phyloP scores from a whole-genome alignment of 164 flowering plant genomes.

The Vitis riparia region DNA sequence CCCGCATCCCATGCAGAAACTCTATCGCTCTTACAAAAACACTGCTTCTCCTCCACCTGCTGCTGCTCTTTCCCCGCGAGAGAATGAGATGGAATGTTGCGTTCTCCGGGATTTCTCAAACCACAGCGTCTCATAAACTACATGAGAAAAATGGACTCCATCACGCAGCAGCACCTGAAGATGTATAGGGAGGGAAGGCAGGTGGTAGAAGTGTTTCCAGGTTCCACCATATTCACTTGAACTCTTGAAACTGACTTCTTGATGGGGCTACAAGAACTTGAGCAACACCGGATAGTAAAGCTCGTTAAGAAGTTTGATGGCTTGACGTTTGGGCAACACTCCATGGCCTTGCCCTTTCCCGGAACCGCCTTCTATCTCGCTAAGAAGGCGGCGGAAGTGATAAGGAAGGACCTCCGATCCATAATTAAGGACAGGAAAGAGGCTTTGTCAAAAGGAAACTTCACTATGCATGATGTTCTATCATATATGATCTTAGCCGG shows the following conservation, averaged over 20 bases:
- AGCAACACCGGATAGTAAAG: conserved; percentile 35
- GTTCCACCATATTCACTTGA: no score
- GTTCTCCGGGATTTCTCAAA: no score
- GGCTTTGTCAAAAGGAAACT: conserved; percentile 23
- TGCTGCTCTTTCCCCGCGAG: conserved; percentile 16
- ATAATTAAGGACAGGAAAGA: conserved; percentile 37
- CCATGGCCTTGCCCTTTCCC: conserved; percentile 47
- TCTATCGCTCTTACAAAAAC: conserved; percentile 24
- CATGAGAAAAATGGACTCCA: no score
- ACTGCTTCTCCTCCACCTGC: conserved; percentile 15
- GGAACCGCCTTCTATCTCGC: conserved; percentile 44
- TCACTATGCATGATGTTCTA: conserved; percentile 36
- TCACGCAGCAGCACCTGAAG: no score
- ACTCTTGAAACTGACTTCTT: no score
- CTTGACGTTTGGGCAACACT: conserved; percentile 32
- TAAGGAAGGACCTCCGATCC: conserved; percentile 29
- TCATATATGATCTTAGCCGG: conserved; percentile 37
- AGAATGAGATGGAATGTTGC: no score
- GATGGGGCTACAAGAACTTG: conserved; percentile 5
- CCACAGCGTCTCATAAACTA: no score
- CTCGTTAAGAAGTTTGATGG: conserved; percentile 28
- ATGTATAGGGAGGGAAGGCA: no score
- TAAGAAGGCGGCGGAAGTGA: conserved; percentile 30
- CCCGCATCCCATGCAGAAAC: conserved; percentile 36
- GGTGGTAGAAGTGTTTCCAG: no score